Evolutionary conservation across 169 alveolate genomes (phyloP), one percentile per base, ranked within the genome.

Genomic region (Plasmodium cynomolgi): DNA sequence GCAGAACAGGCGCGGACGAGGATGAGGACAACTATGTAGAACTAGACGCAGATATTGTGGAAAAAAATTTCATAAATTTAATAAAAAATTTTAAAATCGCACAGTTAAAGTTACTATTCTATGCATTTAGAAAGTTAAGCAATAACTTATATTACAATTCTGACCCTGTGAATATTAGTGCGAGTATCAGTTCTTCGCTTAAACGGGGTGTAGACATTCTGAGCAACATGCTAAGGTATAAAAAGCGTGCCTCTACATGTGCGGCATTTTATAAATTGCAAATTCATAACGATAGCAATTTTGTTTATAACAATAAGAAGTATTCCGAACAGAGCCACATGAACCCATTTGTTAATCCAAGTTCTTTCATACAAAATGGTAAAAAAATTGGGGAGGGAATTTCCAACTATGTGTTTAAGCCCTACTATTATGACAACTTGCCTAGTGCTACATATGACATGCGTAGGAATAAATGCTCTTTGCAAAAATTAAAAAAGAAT

Each of bases 1-100:
- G 31, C 31, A 34, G 11, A 33, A 75, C 33, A 17, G 39, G n/a
- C 81, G 39, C 11, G 26, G 74, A 23, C 26, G 85, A 90, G 1
- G 75, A 15, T 34, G 93, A 81, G 29, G 83, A 90, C 26, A 72
- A 90, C 73, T 90, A 62, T 73, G 31, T 90, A 3, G 94, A 90
- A 74, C 73, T 90, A 68, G 94, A 90, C 31, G 94, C 94, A 37
- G 94, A 90, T 90, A 20, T 90, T 79, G 94, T 90, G 33, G 94
- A 90, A 68, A 90, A 90, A 37, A 90, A 90, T 81, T 90, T 90
- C 73, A 90, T 68, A 39, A 81, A 79, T 58, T 50, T 90, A 80
- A 90, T 90, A 23, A 90, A 90, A 31, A 90, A 90, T 81, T 37
- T 90, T 17, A 80, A 90, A 90, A 90, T 90, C 3, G 94, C 94